Conservation (phyloP, 2,329 filamentous ascomycete genomes). For the Cryphonectria radicalis region DNA sequence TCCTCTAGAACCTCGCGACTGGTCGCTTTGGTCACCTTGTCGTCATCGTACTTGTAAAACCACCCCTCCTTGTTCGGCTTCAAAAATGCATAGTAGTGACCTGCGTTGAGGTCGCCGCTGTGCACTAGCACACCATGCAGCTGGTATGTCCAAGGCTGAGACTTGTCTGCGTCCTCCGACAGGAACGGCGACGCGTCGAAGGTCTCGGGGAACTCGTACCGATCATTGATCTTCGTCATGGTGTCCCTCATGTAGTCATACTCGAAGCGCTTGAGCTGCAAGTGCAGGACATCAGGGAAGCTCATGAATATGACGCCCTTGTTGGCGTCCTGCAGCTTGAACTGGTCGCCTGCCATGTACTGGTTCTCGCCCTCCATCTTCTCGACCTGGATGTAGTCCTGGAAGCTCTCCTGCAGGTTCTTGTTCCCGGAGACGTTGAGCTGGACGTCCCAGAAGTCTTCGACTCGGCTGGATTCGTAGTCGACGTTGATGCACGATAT, state of each 20-base stretch:
- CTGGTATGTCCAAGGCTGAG: conserved; percentile 89
- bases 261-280: conserved; percentile 96
- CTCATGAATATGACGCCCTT: conserved; percentile 97
- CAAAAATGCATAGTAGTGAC: conserved; percentile 97
- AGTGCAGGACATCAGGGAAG: conserved; percentile 90
- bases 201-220: conserved; percentile 84
- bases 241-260: conserved; percentile 95
- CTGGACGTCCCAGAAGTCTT: conserved; percentile 99
- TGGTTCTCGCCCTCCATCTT: conserved; percentile 98
- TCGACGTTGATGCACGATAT: conserved; percentile 98
- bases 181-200: conserved; percentile 88
- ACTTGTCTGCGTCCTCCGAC: conserved; percentile 81
- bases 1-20: conserved; percentile 91
- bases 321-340: conserved; percentile 92
- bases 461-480: conserved; percentile 92
- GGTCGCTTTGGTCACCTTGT: conserved; percentile 93
- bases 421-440: conserved; percentile 95
- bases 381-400: conserved; percentile 94
- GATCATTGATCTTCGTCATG: conserved; percentile 98
- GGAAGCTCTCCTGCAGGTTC: conserved; percentile 90
- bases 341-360: conserved; percentile 88
- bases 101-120: conserved; percentile 94
- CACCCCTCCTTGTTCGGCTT: conserved; percentile 91
- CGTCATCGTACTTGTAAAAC: conserved; percentile 98
- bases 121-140: conserved; percentile 95